These are phyloP conservation scores for Ophiostoma tasmaniense DNA, from an alignment of 2,329 filamentous ascomycete genomes.

Conservation along the genomic window DNA sequence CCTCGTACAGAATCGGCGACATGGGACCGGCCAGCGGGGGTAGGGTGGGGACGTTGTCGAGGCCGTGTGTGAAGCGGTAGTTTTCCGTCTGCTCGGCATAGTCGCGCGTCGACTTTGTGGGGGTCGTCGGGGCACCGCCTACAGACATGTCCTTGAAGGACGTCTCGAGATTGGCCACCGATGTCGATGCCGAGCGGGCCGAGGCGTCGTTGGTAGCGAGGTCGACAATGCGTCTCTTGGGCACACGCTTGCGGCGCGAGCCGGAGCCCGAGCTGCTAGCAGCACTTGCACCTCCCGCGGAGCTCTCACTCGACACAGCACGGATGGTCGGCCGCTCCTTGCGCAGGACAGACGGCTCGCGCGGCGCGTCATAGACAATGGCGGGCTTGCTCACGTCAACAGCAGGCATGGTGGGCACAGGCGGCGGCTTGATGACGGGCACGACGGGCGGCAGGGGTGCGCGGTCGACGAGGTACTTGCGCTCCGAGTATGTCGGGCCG, in stretches of 20 bases:
- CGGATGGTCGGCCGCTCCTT: conserved; percentile 50
- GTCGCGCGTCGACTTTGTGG: not conserved
- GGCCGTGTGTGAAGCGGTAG: not conserved
- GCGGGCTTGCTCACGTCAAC: conserved; percentile 61
- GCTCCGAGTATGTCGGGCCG: conserved; percentile 76
- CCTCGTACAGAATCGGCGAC: conserved; percentile 4
- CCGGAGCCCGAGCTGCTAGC: conserved; percentile 27
- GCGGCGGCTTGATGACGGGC: conserved; percentile 65
- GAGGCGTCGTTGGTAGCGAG: conserved; percentile 44
- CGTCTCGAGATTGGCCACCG: conserved; percentile 19
- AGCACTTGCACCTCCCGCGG: conserved; percentile 32
- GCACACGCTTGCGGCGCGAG: conserved; percentile 50
- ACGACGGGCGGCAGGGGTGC: conserved; percentile 66
- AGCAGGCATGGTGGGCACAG: conserved; percentile 48
- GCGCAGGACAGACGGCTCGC: conserved; percentile 45
- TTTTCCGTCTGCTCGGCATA: not conserved
- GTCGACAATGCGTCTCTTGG: conserved; percentile 57
- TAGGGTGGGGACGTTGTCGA: not conserved
- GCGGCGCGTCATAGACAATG: conserved; percentile 45
- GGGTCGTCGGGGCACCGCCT: not conserved
- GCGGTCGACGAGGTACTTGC: conserved; percentile 73
- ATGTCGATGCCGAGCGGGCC: conserved; percentile 13
- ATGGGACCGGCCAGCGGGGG: not conserved
- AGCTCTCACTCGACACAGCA: conserved; percentile 48
- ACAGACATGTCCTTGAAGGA: not conserved